Percentiles rank a stretch among this genome's conserved stretches.
These are phyloP conservation scores for Cymbopogon citratus DNA, from an alignment of 176 grass and related monocot genomes.

Conservation along the genomic window DNA sequence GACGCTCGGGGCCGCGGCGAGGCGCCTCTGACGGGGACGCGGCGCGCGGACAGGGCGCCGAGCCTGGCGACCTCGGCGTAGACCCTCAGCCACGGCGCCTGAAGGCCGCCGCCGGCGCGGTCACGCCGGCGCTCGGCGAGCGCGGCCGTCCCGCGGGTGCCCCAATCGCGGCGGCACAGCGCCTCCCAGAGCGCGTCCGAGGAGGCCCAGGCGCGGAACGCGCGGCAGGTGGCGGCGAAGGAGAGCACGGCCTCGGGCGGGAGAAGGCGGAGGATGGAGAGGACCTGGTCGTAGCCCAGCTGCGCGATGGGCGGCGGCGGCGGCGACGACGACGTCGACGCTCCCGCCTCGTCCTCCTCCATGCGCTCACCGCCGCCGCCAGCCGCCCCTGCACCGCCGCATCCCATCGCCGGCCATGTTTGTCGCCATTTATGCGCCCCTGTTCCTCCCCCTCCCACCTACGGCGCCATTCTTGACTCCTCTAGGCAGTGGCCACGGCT, in stretches of 20 bases:
- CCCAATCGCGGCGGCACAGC: constrained; percentile 78
- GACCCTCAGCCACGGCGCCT: constrained; percentile 53
- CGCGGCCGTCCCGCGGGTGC: constrained; percentile 27
- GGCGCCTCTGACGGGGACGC: constrained; percentile 38
- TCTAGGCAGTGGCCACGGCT: constrained; percentile 13
- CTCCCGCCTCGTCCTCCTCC: constrained; percentile 26
- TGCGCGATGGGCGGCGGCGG: constrained; percentile 26
- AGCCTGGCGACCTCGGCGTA: constrained; percentile 57
- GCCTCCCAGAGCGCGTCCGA: constrained; percentile 83
- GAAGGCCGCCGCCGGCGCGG: constrained; percentile 10
- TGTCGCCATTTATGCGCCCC: neutral
- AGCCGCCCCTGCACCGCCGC: neutral
- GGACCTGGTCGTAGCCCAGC: constrained; percentile 63
- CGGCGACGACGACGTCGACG: neutral
- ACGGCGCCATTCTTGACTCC: constrained; percentile 11
- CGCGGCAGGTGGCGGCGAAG: constrained; percentile 69
- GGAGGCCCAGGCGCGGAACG: constrained; percentile 52
- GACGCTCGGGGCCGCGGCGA: constrained; percentile 70
- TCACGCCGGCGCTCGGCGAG: constrained; percentile 35
- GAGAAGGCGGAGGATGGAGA: constrained; percentile 70
- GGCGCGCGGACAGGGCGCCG: constrained; percentile 42
- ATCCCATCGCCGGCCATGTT: neutral
- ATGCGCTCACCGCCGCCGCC: constrained; percentile 29
- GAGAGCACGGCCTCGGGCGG: constrained; percentile 67
- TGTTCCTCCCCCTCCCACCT: neutral